Percentiles rank a stretch among this genome's conserved stretches.
Evolutionary conservation across 441 rosid genomes (phyloP).

Genomic region (Erysimum pusillum): DNA sequence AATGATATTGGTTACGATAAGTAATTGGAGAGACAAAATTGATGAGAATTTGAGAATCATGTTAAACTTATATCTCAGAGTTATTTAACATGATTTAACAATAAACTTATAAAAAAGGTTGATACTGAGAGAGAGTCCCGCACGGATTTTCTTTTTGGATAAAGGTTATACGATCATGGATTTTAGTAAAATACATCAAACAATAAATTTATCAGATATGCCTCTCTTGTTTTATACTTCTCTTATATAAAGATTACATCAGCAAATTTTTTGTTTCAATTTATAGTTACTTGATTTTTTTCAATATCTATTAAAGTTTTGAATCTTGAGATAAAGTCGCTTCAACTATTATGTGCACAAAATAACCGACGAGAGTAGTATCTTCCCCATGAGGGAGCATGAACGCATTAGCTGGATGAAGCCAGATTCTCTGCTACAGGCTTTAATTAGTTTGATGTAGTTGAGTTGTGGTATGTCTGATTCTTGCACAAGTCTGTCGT

Average conservation of each 20-base stretch:
- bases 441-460: constrained; percentile 58
- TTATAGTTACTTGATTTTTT: not conserved
- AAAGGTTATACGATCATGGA: too few species aligned
- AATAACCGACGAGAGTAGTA: constrained; percentile 53
- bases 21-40: too few species aligned
- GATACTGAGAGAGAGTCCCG: too few species aligned
- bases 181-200: too few species aligned
- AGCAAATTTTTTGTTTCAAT: not conserved
- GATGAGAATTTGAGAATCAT: too few species aligned
- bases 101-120: too few species aligned
- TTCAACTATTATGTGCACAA: constrained; percentile 8
- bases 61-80: too few species aligned
- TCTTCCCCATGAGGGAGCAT: constrained; percentile 51
- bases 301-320: not conserved
- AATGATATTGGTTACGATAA: too few species aligned
- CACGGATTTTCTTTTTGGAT: too few species aligned
- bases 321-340: not conserved
- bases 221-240: not conserved
- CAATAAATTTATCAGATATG: not conserved
- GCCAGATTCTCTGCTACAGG: constrained; percentile 61
- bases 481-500: constrained; percentile 61
- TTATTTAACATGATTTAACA: too few species aligned
- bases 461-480: constrained; percentile 51
- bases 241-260: not conserved
- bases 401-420: constrained; percentile 55